These are phyloP conservation scores for Mallotus repandus DNA, from an alignment of 441 rosid species.

Conservation along the genomic window DNA sequence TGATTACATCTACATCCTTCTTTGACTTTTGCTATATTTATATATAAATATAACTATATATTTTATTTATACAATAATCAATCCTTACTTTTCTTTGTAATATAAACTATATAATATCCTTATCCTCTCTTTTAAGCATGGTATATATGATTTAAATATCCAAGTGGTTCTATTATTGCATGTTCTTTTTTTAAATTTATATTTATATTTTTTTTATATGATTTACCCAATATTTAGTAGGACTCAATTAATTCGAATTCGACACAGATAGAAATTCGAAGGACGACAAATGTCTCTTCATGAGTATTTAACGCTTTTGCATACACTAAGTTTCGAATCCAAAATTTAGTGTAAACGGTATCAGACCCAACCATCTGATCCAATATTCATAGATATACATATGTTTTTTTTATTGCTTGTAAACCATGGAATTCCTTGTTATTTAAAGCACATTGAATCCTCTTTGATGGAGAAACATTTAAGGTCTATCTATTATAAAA, in stretches of 20 bases:
- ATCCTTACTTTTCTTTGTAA: too few relatives aligned
- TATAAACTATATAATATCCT: too few relatives aligned
- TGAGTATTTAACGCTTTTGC: too few relatives aligned
- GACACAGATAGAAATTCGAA: too few relatives aligned
- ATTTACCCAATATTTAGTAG: too few relatives aligned
- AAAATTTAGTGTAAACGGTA: too few relatives aligned
- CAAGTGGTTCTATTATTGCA: conserved; percentile 34
- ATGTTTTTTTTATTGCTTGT: conserved; percentile 18
- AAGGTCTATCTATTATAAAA: conserved; percentile 36
- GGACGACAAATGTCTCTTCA: too few relatives aligned
- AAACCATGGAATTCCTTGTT: conserved; percentile 34
- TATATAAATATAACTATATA: conserved; percentile 4
- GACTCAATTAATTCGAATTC: too few relatives aligned
- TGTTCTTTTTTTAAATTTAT: conserved; percentile 2
- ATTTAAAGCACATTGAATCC: conserved; percentile 40
- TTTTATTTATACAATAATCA: not conserved
- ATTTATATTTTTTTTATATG: too few relatives aligned
- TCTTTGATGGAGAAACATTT: conserved; percentile 37
- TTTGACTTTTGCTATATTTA: conserved; percentile 48
- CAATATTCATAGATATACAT: too few relatives aligned
- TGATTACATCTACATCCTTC: conserved; percentile 45
- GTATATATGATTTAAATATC: conserved; percentile 33
- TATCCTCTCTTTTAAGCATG: conserved; percentile 33
- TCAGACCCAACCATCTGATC: too few relatives aligned
- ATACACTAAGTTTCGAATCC: too few relatives aligned